These are phyloP conservation scores for Asterophora parasitica DNA, from an alignment of 768 basidiomycete genomes.

Conservation along the genomic window DNA sequence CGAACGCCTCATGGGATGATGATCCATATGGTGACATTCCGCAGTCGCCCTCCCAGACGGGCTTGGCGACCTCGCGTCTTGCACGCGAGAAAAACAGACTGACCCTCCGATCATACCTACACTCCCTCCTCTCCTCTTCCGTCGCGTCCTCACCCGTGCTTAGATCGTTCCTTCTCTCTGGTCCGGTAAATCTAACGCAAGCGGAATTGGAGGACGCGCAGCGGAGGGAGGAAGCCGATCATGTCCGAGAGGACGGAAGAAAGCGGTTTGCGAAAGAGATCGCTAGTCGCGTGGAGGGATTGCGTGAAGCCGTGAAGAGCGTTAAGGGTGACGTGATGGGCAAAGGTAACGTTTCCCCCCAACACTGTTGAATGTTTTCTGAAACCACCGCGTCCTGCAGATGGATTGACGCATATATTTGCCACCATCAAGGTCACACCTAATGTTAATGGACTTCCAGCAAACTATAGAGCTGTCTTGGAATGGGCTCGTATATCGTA, in stretches of 20 bases:
- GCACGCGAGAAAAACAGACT: slow-evolving; percentile 93
- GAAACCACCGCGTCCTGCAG: slow-evolving; percentile 29
- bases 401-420: slow-evolving; percentile 88
- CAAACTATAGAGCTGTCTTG: slow-evolving; percentile 81
- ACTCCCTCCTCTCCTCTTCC: slow-evolving; percentile 64
- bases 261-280: slow-evolving; percentile 86
- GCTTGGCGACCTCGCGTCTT: slow-evolving; percentile 42
- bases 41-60: slow-evolving; percentile 20
- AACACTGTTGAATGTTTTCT: background rate
- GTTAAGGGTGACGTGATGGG: slow-evolving; percentile 95
- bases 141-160: slow-evolving; percentile 87
- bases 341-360: slow-evolving; percentile 43
- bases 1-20: slow-evolving; percentile 16
- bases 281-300: slow-evolving; percentile 75
- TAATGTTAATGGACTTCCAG: slow-evolving; percentile 70
- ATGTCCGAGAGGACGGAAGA: slow-evolving; percentile 79
- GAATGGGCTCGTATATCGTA: slow-evolving; percentile 98
- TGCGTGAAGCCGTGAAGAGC: slow-evolving; percentile 76
- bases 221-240: slow-evolving; percentile 85
- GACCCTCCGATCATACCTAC: slow-evolving; percentile 91
- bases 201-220: slow-evolving; percentile 78
- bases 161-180: slow-evolving; percentile 77
- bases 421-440: slow-evolving; percentile 80
- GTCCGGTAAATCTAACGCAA: slow-evolving; percentile 59
- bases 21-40: slow-evolving; percentile 6